Conservation (phyloP, 257 asterid genomes). For the Lithospermum erythrorhizon region DNA sequence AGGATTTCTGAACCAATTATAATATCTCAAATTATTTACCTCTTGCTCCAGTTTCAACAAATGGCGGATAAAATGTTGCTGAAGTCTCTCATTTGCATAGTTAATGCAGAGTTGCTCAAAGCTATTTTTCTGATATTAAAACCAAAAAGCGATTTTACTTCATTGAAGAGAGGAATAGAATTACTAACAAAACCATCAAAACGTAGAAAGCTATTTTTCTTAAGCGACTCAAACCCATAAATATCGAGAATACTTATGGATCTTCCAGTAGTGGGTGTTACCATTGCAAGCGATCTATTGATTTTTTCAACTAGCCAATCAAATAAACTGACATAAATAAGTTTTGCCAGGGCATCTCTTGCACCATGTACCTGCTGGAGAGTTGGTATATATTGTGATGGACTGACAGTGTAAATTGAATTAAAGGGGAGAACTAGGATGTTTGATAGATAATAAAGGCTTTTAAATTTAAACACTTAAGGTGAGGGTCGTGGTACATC, state of each 20-base stretch:
- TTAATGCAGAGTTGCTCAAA: slow-evolving; percentile 23
- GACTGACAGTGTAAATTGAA: neutral
- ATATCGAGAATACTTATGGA: slow-evolving; percentile 61
- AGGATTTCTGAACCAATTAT: neutral
- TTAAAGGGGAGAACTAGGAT: neutral
- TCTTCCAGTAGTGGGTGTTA: slow-evolving; percentile 26
- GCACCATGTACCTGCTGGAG: slow-evolving; percentile 39
- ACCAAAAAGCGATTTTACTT: neutral
- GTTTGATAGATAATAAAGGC: neutral
- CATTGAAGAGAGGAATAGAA: neutral
- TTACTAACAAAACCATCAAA: neutral
- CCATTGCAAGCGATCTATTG: slow-evolving; percentile 42
- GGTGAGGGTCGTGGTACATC: no score
- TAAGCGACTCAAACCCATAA: slow-evolving; percentile 58
- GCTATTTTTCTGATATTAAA: slow-evolving; percentile 9
- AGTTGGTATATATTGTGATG: neutral
- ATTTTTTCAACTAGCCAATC: slow-evolving; percentile 64
- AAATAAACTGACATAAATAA: slow-evolving; percentile 53
- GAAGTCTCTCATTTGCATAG: slow-evolving; percentile 20
- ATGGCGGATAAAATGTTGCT: slow-evolving; percentile 19
- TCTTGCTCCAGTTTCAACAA: slow-evolving; percentile 5
- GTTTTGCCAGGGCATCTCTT: slow-evolving; percentile 63
- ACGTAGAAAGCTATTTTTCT: slow-evolving; percentile 24
- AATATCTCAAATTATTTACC: neutral
- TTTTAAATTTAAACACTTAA: neutral